Evolutionary conservation across 257 asterid genomes (phyloP), one percentile per base, ranked within the genome.

Genomic region (Solanum sejunctum): DNA sequence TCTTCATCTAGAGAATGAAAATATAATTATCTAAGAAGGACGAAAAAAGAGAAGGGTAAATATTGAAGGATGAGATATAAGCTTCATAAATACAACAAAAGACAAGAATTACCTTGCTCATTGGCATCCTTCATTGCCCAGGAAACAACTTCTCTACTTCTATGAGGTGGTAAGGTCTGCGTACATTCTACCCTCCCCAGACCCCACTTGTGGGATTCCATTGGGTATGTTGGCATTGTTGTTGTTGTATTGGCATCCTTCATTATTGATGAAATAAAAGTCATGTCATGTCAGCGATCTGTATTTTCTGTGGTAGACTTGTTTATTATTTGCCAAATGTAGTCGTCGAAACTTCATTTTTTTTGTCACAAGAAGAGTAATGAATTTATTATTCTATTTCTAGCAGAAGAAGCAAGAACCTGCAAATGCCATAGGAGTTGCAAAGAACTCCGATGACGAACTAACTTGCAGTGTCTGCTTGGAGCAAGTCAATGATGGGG

Each of bases 401-500:
- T 20, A 84, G 86, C 95, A 93, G 98, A 94, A 92, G 88, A 92
- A 91, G 91, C 98, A 90, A 89, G 97, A 93, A 84, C 85, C 82
- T 83, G 86, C 84, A 57, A 92, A 82, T 87, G 89, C 89, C 58
- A 87, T 87, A 73, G 93, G 87, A 54, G 89, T 88, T 45, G 73
- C 75, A 23, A 92, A 93, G 86, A 86, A 90, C 83, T 87, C 92
- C 1, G 97, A 93, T 55, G 96, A 97, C 85, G 99, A 95, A 80
- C 91, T 97, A 90, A 97, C 98, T 58, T 95, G 99, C 86, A 97
- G 99, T 83, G 98, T 97, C 84, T 97, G 99, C 92, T 92, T 97
- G 95, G 99, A 97, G 92, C 98, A 95, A 95, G 99, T 97, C 75
- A 88, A 84, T 84, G 90, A 63, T 15, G 99, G 99, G 75, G 99